Percentiles rank a stretch among this genome's conserved stretches.
Evolutionary conservation across 2,329 filamentous ascomycete species (phyloP).

Genomic region (Pseudofabraea citricarpa): DNA sequence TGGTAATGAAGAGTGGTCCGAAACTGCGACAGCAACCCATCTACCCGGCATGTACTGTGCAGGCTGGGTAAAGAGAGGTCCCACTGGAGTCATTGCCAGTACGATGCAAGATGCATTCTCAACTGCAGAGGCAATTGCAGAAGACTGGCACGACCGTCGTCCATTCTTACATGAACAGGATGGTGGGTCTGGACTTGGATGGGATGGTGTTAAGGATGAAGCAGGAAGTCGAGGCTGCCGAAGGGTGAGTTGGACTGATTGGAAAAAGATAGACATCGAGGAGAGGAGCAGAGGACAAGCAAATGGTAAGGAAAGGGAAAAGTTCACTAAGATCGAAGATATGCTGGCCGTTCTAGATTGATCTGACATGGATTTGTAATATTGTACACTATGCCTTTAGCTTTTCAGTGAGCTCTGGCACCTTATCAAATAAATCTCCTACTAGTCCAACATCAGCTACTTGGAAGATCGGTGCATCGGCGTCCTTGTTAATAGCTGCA

Average conservation of each 20-base stretch:
- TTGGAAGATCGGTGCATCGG: constrained; percentile 97
- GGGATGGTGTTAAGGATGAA: constrained; percentile 69
- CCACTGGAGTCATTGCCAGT: constrained; percentile 90
- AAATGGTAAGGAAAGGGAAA: constrained; percentile 74
- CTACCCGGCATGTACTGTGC: constrained; percentile 82
- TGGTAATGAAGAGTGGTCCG: constrained; percentile 9
- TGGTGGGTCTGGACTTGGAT: constrained; percentile 52
- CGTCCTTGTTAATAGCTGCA: constrained; percentile 96
- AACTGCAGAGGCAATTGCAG: constrained; percentile 76
- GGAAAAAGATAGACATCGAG: constrained; percentile 76
- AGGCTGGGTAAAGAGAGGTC: constrained; percentile 93
- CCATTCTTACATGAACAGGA: constrained; percentile 42
- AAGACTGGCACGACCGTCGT: constrained; percentile 61
- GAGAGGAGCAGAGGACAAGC: constrained; percentile 64
- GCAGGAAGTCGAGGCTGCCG: constrained; percentile 49
- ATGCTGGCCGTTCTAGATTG: constrained; percentile 51
- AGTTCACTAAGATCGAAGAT: constrained; percentile 51
- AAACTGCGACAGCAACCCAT: constrained; percentile 9
- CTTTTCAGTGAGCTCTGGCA: constrained; percentile 95
- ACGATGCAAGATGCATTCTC: constrained; percentile 94
- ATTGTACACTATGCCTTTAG: constrained; percentile 44
- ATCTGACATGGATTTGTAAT: constrained; percentile 9
- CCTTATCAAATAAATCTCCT: constrained; percentile 91
- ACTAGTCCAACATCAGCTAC: constrained; percentile 94
- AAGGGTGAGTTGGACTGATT: constrained; percentile 77